Percentiles rank a stretch among this genome's conserved stretches.
phyloP scores from a whole-genome alignment of 352 stramenopile genomes.

The Globisporangium nodosum region DNA sequence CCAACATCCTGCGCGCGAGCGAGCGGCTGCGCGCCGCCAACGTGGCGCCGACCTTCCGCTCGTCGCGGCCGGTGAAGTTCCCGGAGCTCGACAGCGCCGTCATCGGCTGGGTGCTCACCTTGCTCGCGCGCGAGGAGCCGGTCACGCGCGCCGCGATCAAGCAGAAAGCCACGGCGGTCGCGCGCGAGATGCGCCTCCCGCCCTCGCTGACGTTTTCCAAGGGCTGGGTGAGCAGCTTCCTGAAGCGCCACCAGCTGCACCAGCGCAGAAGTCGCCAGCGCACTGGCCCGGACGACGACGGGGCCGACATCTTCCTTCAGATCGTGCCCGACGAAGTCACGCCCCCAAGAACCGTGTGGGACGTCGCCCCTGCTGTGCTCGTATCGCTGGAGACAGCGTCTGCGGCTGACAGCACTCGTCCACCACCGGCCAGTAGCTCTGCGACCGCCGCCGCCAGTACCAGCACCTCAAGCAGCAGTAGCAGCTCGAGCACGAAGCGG shows the following conservation, averaged over 20 bases:
- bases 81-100: slow-evolving; percentile 44
- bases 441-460: not conserved
- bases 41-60: slow-evolving; percentile 37
- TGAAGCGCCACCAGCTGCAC: slow-evolving; percentile 46
- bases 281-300: slow-evolving; percentile 3
- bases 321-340: slow-evolving; percentile 3
- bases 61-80: slow-evolving; percentile 37
- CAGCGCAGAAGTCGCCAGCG: slow-evolving; percentile 17
- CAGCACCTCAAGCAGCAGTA: slow-evolving; percentile 1
- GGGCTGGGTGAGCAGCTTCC: slow-evolving; percentile 56
- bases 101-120: slow-evolving; percentile 34
- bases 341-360: too few relatives aligned
- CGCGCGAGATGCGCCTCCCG: slow-evolving; percentile 30
- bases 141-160: slow-evolving; percentile 29
- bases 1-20: slow-evolving; percentile 45
- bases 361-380: too few relatives aligned
- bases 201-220: slow-evolving; percentile 49
- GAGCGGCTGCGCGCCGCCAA: slow-evolving; percentile 36
- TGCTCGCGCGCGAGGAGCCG: slow-evolving; percentile 19
- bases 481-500: not conserved
- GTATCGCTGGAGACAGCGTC: not conserved
- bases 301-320: slow-evolving; percentile 5
- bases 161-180: slow-evolving; percentile 29
- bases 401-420: not conserved
- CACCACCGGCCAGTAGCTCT: not conserved